Evolutionary conservation across 306 rosid genomes (phyloP).

Genomic region (Amphicarpaea edgeworthii): DNA sequence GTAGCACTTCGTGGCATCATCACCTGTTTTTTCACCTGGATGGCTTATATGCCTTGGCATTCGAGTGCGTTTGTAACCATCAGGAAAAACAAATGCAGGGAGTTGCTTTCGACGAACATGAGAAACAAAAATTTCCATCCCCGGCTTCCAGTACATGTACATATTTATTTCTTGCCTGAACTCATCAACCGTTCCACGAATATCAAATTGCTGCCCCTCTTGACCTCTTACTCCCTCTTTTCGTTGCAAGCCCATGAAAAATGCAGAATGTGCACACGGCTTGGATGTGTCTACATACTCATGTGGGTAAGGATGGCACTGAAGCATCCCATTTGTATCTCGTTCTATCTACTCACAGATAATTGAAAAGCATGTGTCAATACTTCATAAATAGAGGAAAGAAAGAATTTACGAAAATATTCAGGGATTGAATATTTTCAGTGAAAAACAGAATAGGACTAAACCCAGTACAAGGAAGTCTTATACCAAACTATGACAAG

Average conservation of each 20-base stretch:
- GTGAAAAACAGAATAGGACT: conserved; percentile 3
- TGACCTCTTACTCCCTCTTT: conserved; percentile 95
- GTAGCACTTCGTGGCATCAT: conserved; percentile 53
- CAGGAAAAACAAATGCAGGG: conserved; percentile 90
- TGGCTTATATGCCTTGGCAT: conserved; percentile 60
- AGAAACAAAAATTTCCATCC: conserved; percentile 93
- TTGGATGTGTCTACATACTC: conserved; percentile 79
- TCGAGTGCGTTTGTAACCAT: conserved; percentile 77
- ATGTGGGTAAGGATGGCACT: conserved; percentile 95
- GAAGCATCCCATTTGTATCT: conserved; percentile 91
- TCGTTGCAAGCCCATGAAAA: conserved; percentile 98
- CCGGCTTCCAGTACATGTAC: conserved; percentile 89
- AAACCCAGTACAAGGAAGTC: conserved; percentile 32
- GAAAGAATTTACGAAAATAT: conserved; percentile 1
- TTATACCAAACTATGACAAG: conserved; percentile 23
- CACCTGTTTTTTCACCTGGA: conserved; percentile 54
- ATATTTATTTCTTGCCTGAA: conserved; percentile 82
- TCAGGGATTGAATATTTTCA: conserved; percentile 24
- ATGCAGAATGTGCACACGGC: conserved; percentile 87
- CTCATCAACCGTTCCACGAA: conserved; percentile 96
- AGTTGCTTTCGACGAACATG: conserved; percentile 98
- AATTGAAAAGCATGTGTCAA: conserved; percentile 34
- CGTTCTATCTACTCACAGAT: conserved; percentile 83
- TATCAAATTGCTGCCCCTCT: conserved; percentile 97
- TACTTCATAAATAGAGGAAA: not conserved